Evolutionary conservation across 2,329 filamentous ascomycete species (phyloP).

Genomic region (Dothiorella sarmentorum): DNA sequence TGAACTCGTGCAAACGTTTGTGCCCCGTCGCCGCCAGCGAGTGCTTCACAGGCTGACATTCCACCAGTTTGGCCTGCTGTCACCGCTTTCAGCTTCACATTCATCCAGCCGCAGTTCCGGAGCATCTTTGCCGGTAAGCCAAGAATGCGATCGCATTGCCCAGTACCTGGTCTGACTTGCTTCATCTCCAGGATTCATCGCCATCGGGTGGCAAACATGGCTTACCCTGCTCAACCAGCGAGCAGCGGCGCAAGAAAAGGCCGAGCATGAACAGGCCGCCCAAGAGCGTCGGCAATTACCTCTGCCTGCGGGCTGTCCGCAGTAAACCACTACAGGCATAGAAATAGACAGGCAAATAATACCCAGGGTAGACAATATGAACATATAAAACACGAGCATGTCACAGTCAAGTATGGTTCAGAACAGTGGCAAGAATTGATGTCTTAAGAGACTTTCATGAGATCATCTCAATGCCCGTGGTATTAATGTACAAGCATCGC

Average conservation of each 20-base stretch:
- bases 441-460: slow-evolving; percentile 19
- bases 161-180: neutral
- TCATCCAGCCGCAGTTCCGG: slow-evolving; percentile 73
- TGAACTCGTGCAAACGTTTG: slow-evolving; percentile 68
- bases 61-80: slow-evolving; percentile 72
- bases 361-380: too few relatives aligned
- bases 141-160: neutral
- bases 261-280: slow-evolving; percentile 21
- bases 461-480: slow-evolving; percentile 19
- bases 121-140: slow-evolving; percentile 66
- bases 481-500: slow-evolving; percentile 20
- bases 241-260: slow-evolving; percentile 58
- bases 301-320: neutral
- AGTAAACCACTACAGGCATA: neutral
- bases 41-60: neutral
- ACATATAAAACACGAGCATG: too few relatives aligned
- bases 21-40: neutral
- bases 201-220: slow-evolving; percentile 92
- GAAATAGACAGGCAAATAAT: neutral
- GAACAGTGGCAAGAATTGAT: slow-evolving; percentile 3
- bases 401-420: too few relatives aligned
- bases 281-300: neutral
- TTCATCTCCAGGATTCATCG: slow-evolving; percentile 55
- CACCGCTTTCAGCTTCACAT: slow-evolving; percentile 83
- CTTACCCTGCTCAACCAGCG: slow-evolving; percentile 73